Evolutionary conservation across 1,284 basidiomycete genomes (phyloP).

Genomic region (Tilletia walkeri): DNA sequence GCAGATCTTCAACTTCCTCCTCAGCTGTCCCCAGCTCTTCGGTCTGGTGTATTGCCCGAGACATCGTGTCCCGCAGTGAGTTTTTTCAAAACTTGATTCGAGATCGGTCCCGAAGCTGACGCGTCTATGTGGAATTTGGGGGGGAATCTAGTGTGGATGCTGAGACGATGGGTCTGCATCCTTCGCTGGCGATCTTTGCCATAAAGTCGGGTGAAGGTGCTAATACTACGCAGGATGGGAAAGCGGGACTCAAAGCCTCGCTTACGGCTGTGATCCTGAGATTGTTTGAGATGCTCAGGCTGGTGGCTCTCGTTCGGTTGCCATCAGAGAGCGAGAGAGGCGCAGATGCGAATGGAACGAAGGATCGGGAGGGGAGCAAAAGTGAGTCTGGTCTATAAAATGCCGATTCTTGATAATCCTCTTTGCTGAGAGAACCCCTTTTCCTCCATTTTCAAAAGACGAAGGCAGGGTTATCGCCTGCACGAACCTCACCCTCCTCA

Average conservation of each 20-base stretch:
- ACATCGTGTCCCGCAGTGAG: constrained; percentile 83
- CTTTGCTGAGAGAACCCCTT: neutral
- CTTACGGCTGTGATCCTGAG: constrained; percentile 26
- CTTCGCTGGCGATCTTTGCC: constrained; percentile 36
- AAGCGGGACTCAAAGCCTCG: neutral
- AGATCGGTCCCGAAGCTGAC: no score
- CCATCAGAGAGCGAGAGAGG: neutral
- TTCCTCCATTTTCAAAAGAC: neutral
- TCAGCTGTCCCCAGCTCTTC: constrained; percentile 93
- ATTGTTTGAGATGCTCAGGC: constrained; percentile 22
- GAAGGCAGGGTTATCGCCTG: constrained; percentile 30
- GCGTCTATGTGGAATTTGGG: neutral
- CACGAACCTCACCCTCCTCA: constrained; percentile 51
- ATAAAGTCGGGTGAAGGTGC: neutral
- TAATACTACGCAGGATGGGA: neutral
- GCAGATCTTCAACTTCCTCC: constrained; percentile 93
- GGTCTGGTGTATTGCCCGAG: constrained; percentile 88
- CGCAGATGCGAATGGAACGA: no score
- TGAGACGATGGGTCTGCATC: constrained; percentile 28
- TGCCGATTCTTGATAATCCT: no score
- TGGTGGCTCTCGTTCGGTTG: constrained; percentile 28
- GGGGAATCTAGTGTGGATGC: constrained; percentile 21
- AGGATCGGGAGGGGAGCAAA: no score
- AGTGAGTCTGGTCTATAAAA: no score
- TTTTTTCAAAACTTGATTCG: constrained; percentile 17